Percentiles rank a stretch among this genome's conserved stretches.
phyloP scores from a whole-genome alignment of 108 stramenopile genomes.

The Ochromonas danica region DNA sequence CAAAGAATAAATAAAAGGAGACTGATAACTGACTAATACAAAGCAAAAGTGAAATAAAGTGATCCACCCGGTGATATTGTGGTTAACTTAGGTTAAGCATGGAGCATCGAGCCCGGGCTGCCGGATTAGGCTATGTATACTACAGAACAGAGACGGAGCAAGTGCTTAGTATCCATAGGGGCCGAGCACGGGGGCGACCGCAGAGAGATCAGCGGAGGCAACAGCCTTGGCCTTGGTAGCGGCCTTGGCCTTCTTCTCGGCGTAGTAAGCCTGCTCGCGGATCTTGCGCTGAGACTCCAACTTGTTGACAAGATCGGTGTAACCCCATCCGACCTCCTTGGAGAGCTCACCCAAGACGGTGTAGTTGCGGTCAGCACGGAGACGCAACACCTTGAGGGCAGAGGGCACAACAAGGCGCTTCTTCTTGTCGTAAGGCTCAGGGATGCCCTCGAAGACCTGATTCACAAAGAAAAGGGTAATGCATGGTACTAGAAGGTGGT shows the following conservation, averaged over 20 bases:
- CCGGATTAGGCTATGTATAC: too few species aligned
- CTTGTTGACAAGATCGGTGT: constrained; percentile 79
- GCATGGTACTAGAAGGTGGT: not conserved
- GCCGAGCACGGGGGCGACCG: not conserved
- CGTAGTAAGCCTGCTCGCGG: constrained; percentile 85
- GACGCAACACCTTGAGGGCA: constrained; percentile 86
- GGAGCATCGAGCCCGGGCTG: too few species aligned
- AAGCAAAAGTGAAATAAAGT: too few species aligned
- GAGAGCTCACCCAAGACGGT: constrained; percentile 84
- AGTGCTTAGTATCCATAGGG: constrained; percentile 29
- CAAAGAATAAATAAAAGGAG: too few species aligned
- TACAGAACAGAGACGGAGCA: too few species aligned
- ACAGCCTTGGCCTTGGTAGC: constrained; percentile 40
- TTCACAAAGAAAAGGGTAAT: not conserved
- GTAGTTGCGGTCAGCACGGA: constrained; percentile 83
- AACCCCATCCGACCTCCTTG: constrained; percentile 90
- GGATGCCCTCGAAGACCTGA: constrained; percentile 95
- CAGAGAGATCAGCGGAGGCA: constrained; percentile 37
- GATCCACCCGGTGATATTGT: too few species aligned
- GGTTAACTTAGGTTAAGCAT: too few species aligned
- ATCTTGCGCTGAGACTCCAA: constrained; percentile 93
- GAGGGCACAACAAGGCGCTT: constrained; percentile 97
- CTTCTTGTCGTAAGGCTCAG: constrained; percentile 94
- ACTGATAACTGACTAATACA: too few species aligned
- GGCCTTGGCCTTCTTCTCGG: constrained; percentile 81